Base-by-base conservation (phyloP, 768 basidiomycete genomes). In the Gloeostereum incarnatum region DNA sequence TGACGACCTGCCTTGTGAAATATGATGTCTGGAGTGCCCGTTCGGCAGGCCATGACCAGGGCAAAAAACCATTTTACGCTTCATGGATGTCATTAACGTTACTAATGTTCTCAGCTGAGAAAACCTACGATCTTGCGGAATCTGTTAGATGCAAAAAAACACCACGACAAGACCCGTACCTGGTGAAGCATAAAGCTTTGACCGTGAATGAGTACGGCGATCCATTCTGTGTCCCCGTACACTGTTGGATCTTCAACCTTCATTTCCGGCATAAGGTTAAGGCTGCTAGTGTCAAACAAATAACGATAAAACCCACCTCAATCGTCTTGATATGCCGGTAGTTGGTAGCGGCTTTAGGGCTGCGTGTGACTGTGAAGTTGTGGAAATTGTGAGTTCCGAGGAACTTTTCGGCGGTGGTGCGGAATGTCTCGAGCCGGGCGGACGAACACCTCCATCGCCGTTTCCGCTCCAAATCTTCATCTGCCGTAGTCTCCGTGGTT, bases 151-250 rank as follows among this genome's bases (percentile, higher is more conserved):
- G 11, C 24, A 25, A 2, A 29, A 9, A 4, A 29, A 6, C 23
- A 24, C 23, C 3, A 17, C 13, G 38, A 14, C 11, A 3, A 24
- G 17, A 19, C 41, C 27, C 24, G 33, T 50, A 92, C 92, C 69
- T 99, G 96, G 58, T 99, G 94, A 38, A 99, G 62, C 96, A 99
- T 98, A 58, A 99, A 99, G 49, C 89, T 92, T 58, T 99, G 96
- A 0, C 94, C 96, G 54, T 98, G 91, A 55, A 96, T 84, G 43
- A 85, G 66, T 14, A 98, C 80, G 31, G 84, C 85, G 31, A 98
- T 76, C 93, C 94, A 98, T 53, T 99, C 94, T 2, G 86, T 93
- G 26, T 80, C 81, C 16, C 87, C 90, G 44, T 90, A 82, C 2
- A 94, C 84, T 3, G 72, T 76, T n/a, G 94, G 93, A 35, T 94